Evolutionary conservation across 768 basidiomycete species (phyloP), one percentile per base, ranked within the genome.

Genomic region (Termitomyces sp.): DNA sequence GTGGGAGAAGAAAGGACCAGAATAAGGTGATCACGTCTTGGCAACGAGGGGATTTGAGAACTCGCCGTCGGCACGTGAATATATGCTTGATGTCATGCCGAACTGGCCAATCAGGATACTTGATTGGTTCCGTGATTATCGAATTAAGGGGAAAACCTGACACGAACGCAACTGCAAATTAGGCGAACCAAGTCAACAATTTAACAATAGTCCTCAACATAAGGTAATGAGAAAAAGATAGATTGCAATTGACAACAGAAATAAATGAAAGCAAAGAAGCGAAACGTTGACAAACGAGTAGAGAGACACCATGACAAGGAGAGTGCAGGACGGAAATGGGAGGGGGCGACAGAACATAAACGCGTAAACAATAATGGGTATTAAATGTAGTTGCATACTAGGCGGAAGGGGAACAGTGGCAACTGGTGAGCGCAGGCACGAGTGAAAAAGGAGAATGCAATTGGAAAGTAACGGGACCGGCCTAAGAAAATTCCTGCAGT

Each of bases 221-320:
- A 43, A 9, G 34, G 37, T 2, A n/a, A 50, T 11, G 23, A 19
- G 34, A 42, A 52, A 41, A 17, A 42, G 14, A 6, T 30, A 42
- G 45, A 51, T 59, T 59, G 58, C 54, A 46, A 42, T 52, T 12
- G 44, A 46, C 49, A 45, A 55, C 44, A 55, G 19, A 30, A 32
- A 9, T 28, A 23, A 37, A 40, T 17, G 23, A 9, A 55, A 17
- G 47, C 21, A 39, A 32, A 23, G 9, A 37, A 6, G 37, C 23
- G 37, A 37, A 27, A 39, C 37, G 21, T 30, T 45, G 50, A 34
- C 17, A 30, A 52, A 25, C 17, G 43, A 48, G 51, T 35, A 37
- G 6, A 21, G 21, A 53, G 35, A 51, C 19, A 35, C 30, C 1
- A 30, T 42, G 32, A 25, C 19, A 3, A 35, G 17, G 35, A 37